Conservation (phyloP, 176 grass and related monocot genomes). For the Musa beccarii region DNA sequence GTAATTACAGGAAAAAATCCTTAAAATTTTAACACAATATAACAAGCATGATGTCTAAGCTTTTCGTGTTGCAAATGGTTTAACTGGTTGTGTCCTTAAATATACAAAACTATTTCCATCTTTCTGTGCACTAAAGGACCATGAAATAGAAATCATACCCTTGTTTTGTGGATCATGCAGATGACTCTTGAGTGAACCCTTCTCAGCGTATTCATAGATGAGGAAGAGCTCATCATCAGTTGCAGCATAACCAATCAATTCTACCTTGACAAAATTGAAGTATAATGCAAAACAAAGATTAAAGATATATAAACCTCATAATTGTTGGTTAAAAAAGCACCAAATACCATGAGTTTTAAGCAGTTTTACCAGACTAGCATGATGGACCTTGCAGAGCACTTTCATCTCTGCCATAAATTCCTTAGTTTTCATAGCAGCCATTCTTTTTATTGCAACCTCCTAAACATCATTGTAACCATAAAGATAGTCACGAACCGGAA, state of each 20-base stretch:
- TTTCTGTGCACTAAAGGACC: not conserved
- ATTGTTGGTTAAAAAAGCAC: not conserved
- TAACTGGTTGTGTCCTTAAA: not conserved
- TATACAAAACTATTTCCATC: not conserved
- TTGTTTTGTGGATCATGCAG: conserved; percentile 89
- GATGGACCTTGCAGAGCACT: conserved; percentile 98
- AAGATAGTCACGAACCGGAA: not conserved
- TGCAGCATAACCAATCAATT: conserved; percentile 99
- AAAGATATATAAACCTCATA: conserved; percentile 9
- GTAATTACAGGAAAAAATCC: too few species aligned
- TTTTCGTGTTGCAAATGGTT: not conserved
- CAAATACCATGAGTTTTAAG: conserved; percentile 21
- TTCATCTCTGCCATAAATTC: conserved; percentile 97
- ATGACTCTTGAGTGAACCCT: conserved; percentile 91
- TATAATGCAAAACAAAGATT: conserved; percentile 23
- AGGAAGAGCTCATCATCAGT: conserved; percentile 90
- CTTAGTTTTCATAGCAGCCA: conserved; percentile 94
- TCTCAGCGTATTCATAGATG: conserved; percentile 95
- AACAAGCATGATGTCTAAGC: not conserved
- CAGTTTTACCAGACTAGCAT: conserved; percentile 84
- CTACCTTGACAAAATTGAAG: conserved; percentile 96
- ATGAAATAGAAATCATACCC: conserved; percentile 32
- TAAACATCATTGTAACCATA: conserved; percentile 20
- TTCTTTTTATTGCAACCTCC: conserved; percentile 99
- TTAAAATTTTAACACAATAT: too few species aligned